Percentiles rank a stretch among this genome's conserved stretches.
phyloP scores from a whole-genome alignment of 2,329 filamentous ascomycete genomes.

The Talaromyces sp. region DNA sequence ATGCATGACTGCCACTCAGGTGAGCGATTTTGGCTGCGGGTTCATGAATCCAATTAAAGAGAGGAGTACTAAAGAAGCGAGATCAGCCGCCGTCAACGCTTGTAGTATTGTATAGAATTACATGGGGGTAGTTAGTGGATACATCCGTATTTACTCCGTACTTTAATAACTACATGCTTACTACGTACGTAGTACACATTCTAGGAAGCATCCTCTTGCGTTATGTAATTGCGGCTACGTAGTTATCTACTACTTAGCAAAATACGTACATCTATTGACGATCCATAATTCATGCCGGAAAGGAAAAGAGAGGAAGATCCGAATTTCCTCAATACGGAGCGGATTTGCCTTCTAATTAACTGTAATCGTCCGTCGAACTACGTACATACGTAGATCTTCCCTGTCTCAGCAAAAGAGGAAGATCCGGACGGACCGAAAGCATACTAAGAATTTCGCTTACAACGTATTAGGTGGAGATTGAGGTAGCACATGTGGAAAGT shows the following conservation, averaged over 20 bases:
- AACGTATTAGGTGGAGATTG: neutral
- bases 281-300: slow-evolving; percentile 2
- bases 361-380: neutral
- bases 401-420: neutral
- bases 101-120: slow-evolving; percentile 7
- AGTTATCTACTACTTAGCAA: no score
- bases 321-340: neutral
- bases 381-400: slow-evolving; percentile 1
- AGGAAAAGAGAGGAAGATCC: neutral
- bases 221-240: neutral
- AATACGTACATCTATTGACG: neutral
- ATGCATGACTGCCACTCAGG: slow-evolving; percentile 10
- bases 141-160: neutral
- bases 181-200: neutral
- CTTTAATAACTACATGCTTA: neutral
- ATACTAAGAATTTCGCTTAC: neutral
- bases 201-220: neutral
- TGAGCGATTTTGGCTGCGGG: slow-evolving; percentile 10
- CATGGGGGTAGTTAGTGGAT: slow-evolving; percentile 5
- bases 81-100: slow-evolving; percentile 5
- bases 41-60: neutral
- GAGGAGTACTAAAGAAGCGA: neutral
- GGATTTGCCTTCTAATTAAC: neutral
- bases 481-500: neutral
- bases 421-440: neutral